A percentile compares a stretch with the other conserved stretches of the same genome.
Conservation (phyloP, 164 flowering plant species). For the Dillenia suffruticosa region DNA sequence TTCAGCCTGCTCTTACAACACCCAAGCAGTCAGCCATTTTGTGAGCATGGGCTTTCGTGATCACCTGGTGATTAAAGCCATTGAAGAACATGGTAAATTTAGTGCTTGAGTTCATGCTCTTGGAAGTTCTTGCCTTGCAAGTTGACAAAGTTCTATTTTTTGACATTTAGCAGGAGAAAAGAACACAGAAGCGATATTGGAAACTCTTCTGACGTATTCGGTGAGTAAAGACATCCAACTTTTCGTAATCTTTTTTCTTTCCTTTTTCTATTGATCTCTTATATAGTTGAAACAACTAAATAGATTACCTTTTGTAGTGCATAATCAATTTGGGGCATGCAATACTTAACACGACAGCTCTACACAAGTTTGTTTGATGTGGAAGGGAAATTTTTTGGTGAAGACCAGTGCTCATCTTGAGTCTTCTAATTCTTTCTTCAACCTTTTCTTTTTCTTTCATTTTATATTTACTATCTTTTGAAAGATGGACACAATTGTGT, state of each 20-base stretch:
- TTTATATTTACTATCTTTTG: not conserved
- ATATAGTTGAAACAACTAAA: too few relatives aligned
- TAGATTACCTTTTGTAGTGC: too few relatives aligned
- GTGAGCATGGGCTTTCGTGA: constrained; percentile 9
- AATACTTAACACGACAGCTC: too few relatives aligned
- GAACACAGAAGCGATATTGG: constrained; percentile 17
- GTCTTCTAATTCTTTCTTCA: not conserved
- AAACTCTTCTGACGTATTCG: constrained; percentile 22
- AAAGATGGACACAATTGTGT: not conserved
- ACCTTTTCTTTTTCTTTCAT: not conserved
- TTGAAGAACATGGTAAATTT: constrained; percentile 11
- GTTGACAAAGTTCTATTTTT: not conserved
- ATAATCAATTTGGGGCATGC: too few relatives aligned
- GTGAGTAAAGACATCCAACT: constrained; percentile 10
- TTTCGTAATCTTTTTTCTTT: not conserved
- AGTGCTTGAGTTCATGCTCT: not conserved
- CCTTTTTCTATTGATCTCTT: not conserved
- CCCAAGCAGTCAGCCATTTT: not conserved
- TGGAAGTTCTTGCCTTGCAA: not conserved
- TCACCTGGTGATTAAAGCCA: constrained; percentile 9
- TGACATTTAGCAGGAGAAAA: constrained; percentile 16
- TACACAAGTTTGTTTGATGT: too few relatives aligned
- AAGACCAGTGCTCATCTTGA: too few relatives aligned
- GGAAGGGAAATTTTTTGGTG: too few relatives aligned
- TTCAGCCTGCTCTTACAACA: not conserved